Conservation (phyloP, 2,329 filamentous ascomycete genomes). For the Venturiaceae sp. region DNA sequence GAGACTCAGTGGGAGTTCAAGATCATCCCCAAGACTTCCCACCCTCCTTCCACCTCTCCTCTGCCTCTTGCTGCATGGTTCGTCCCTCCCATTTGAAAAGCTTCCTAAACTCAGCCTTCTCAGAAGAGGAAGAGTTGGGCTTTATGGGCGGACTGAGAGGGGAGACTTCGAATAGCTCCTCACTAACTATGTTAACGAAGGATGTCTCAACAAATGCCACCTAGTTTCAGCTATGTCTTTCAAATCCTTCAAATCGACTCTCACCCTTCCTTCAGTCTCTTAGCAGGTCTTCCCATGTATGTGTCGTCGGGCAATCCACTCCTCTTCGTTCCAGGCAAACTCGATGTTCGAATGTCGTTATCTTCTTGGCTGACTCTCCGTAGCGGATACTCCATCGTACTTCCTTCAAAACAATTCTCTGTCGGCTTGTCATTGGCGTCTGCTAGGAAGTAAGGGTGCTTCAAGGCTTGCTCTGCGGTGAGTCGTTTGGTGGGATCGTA, state of each 20-base stretch:
- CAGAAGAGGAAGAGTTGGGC: no score
- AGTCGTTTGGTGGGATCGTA: constrained; percentile 87
- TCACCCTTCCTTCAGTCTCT: constrained; percentile 11
- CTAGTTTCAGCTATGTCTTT: no score
- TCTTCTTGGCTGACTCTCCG: constrained; percentile 88
- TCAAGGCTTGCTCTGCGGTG: constrained; percentile 78
- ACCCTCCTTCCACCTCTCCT: no score
- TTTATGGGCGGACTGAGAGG: no score
- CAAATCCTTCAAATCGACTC: neutral
- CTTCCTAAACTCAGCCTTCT: no score
- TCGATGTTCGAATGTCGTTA: constrained; percentile 87
- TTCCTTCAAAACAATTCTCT: constrained; percentile 82
- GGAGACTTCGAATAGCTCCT: no score
- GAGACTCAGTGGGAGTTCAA: no score
- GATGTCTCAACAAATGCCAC: neutral
- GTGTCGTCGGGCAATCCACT: constrained; percentile 4
- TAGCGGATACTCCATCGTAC: constrained; percentile 81
- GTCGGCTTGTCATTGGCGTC: constrained; percentile 52
- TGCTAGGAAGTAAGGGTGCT: constrained; percentile 73
- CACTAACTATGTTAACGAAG: no score
- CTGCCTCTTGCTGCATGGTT: no score
- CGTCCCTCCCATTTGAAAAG: no score
- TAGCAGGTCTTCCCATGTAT: constrained; percentile 7
- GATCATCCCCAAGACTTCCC: no score
- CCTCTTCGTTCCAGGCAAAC: constrained; percentile 84